phyloP scores from a whole-genome alignment of 176 grass and related monocot species.

The Triticum dicoccoides region DNA sequence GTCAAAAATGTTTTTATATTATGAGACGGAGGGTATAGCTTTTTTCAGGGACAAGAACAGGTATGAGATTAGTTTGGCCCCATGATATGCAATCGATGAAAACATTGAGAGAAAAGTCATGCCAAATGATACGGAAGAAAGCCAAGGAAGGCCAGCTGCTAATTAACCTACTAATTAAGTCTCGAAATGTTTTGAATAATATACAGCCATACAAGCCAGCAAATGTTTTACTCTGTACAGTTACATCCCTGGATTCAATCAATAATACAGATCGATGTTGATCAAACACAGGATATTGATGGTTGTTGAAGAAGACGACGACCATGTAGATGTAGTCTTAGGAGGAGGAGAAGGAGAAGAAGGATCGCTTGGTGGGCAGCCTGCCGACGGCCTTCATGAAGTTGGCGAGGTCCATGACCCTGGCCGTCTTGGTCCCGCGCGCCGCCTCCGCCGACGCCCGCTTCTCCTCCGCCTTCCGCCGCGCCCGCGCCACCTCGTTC shows the following conservation, averaged over 20 bases:
- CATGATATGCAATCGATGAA: too few species aligned
- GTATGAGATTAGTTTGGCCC: not conserved
- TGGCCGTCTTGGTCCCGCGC: slow-evolving; percentile 45
- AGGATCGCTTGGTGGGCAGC: slow-evolving; percentile 57
- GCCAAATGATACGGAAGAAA: too few species aligned
- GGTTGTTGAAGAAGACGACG: too few species aligned
- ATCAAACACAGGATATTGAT: not conserved
- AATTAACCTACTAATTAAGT: too few species aligned
- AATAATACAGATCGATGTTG: not conserved
- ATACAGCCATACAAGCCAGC: not conserved
- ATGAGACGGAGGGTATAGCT: too few species aligned
- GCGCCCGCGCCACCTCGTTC: slow-evolving; percentile 50
- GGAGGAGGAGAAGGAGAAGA: slow-evolving; percentile 48
- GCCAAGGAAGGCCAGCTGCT: too few species aligned
- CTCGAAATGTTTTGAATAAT: not conserved
- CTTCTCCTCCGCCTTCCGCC: slow-evolving; percentile 56
- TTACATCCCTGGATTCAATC: not conserved
- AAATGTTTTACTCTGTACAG: not conserved
- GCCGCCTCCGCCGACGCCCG: slow-evolving; percentile 60
- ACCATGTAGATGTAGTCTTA: not conserved
- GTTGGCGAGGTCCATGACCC: slow-evolving; percentile 56
- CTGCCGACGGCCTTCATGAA: slow-evolving; percentile 67
- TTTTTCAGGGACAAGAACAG: not conserved
- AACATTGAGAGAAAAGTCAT: too few species aligned
- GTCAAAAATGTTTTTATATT: too few species aligned